Base-by-base conservation (phyloP, 805 yeast species). In the Schizosaccharomyces octosporus region DNA sequence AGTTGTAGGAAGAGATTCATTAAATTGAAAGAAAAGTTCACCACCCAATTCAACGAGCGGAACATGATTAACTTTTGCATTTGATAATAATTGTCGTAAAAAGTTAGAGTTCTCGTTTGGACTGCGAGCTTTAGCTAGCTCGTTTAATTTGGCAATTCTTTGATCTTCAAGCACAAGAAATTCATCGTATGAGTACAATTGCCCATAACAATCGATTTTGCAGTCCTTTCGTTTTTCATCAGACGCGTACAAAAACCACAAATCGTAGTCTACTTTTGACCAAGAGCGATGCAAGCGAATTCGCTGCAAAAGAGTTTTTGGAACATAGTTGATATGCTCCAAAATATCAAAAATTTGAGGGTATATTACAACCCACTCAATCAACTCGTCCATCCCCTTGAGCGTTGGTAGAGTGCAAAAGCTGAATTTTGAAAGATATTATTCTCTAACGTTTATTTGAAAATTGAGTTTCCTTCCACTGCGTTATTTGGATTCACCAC, bases 261-360 rank as follows among this genome's bases (percentile, higher is more conserved):
- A 17, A 29, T 51, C 57, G 36, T 51, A 24, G 36, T 51, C 57
- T 7, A 51, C 36, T 51, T 24, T 17, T 51, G 57, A 51, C 57
- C 57, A 51, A 17, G 57, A 29, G n/a, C 36, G 57, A 17, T 51
- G 57, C 17, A 51, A 51, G n/a, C 57, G 31, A 17, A 51, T 17
- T 17, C 57, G 57, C 27, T 51, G 57, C 36, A 51, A 29, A 29
- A 29, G 19, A 29, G 31, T 24, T 17, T 9, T 29, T 5, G 57
- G 57, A 29, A 29, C 36, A 29, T 51, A 51, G 4, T 29, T 11
- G 27, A 51, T 29, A 29, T 51, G 36, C n/a, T 51, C 57, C 17
- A 51, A 51, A 51, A 51, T 51, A 51, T 51, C 57, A 24, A n/a
- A 51, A n/a, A 51, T 51, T 29, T 51, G 57, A 24, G 57, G 57